Evolutionary conservation across 2,329 filamentous ascomycete genomes (phyloP).

Genomic region (Colletotrichum brevisporum): DNA sequence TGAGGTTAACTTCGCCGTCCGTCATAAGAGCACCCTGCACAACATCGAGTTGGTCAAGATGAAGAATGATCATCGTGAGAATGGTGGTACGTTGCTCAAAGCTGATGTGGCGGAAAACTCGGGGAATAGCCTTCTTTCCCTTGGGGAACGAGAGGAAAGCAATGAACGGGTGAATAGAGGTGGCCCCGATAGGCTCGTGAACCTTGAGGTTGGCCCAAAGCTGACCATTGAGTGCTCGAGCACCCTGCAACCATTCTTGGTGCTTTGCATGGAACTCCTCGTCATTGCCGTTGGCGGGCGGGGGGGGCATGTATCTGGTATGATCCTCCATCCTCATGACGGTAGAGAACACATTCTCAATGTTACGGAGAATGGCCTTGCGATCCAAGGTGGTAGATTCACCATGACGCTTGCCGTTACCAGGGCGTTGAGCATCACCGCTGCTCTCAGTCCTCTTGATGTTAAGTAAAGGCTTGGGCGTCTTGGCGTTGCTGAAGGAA

Average conservation of each 20-base stretch:
- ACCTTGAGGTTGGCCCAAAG: conserved; percentile 93
- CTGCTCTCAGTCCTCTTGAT: conserved; percentile 88
- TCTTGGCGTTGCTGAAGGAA: conserved; percentile 98
- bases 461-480: conserved; percentile 93
- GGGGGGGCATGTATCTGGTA: conserved; percentile 80
- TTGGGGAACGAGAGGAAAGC: conserved; percentile 95
- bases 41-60: conserved; percentile 93
- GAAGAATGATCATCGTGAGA: conserved; percentile 94
- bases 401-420: conserved; percentile 58
- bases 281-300: conserved; percentile 73
- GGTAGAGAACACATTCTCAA: conserved; percentile 88
- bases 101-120: conserved; percentile 93
- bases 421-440: conserved; percentile 69
- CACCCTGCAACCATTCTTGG: conserved; percentile 82
- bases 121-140: conserved; percentile 95
- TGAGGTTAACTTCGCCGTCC: conserved; percentile 79
- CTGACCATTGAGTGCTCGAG: conserved; percentile 79
- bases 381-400: conserved; percentile 74
- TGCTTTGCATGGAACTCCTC: conserved; percentile 80
- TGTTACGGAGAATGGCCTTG: conserved; percentile 86
- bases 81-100: conserved; percentile 95
- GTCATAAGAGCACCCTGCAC: conserved; percentile 84
- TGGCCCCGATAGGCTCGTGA: conserved; percentile 87
- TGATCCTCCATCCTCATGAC: conserved; percentile 97
- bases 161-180: conserved; percentile 91